A percentile compares a stretch with the other conserved stretches of the same genome.
These are phyloP conservation scores for Zalaria sp. DNA, from an alignment of 2,329 filamentous ascomycete genomes.

Conservation along the genomic window DNA sequence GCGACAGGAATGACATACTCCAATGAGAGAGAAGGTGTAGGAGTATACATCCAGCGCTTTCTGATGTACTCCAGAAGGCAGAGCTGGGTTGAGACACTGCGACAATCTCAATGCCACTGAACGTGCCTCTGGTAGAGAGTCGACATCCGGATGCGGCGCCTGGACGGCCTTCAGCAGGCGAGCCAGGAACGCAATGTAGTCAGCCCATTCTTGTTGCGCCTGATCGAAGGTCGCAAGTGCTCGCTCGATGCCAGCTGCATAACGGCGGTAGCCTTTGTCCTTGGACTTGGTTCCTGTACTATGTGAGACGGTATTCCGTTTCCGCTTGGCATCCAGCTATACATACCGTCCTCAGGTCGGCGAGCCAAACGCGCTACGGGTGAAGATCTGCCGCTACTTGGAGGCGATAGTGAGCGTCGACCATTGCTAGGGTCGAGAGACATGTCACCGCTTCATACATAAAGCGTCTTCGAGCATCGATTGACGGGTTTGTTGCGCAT, in stretches of 20 bases:
- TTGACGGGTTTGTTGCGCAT: too few species aligned
- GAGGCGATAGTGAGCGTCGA: constrained; percentile 54
- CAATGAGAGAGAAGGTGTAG: constrained; percentile 77
- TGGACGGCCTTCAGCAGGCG: constrained; percentile 86
- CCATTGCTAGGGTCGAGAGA: constrained; percentile 46
- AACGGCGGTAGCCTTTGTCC: constrained; percentile 65
- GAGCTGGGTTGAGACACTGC: constrained; percentile 83
- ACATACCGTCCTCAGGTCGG: constrained; percentile 62
- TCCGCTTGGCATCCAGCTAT: constrained; percentile 8
- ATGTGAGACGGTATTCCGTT: neutral
- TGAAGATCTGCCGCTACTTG: constrained; percentile 62
- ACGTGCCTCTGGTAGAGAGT: constrained; percentile 65
- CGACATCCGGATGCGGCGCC: constrained; percentile 59
- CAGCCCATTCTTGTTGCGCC: constrained; percentile 92
- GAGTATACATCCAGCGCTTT: constrained; percentile 90
- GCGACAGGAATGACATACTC: constrained; percentile 30
- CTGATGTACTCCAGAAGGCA: constrained; percentile 94
- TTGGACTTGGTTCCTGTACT: constrained; percentile 1
- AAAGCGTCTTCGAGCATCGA: too few species aligned
- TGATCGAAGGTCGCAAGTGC: constrained; percentile 84
- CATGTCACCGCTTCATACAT: constrained; percentile 29
- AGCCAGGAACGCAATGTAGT: constrained; percentile 95
- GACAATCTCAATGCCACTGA: constrained; percentile 80
- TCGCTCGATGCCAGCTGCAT: constrained; percentile 77
- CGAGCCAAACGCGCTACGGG: constrained; percentile 64